phyloP scores from a whole-genome alignment of 2,329 filamentous ascomycete genomes.

The Verticillium zaregamsianum region DNA sequence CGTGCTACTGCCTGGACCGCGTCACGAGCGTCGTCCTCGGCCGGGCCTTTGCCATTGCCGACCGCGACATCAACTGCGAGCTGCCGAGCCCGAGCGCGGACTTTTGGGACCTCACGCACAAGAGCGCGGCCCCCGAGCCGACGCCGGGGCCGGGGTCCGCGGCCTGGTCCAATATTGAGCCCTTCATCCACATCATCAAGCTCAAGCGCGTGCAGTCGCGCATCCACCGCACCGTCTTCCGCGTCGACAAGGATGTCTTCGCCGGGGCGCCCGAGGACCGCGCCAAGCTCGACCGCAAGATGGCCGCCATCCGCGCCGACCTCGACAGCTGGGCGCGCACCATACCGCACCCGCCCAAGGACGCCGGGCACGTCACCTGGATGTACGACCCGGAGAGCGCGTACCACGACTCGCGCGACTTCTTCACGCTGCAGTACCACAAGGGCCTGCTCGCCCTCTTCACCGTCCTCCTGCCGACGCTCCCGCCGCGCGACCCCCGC shows the following conservation, averaged over 20 bases:
- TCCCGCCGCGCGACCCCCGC: conserved; percentile 15
- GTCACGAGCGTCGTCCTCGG: conserved; percentile 27
- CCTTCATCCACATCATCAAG: conserved; percentile 22
- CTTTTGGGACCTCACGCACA: conserved; percentile 15
- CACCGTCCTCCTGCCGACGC: conserved; percentile 18
- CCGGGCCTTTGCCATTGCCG: conserved; percentile 27
- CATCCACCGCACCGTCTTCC: conserved; percentile 15
- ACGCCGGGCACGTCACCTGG: conserved; percentile 16
- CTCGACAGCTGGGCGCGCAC: conserved; percentile 16
- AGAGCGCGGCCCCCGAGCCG: not conserved
- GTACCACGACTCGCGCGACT: conserved; percentile 19
- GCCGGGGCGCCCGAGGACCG: conserved; percentile 1
- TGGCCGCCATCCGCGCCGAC: conserved; percentile 12
- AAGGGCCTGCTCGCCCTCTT: conserved; percentile 18
- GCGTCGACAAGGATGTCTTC: conserved; percentile 17
- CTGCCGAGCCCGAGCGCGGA: conserved; percentile 19
- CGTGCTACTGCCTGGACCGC: conserved; percentile 28
- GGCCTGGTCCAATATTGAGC: conserved; percentile 18
- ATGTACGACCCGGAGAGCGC: conserved; percentile 22
- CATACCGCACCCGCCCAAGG: conserved; percentile 17
- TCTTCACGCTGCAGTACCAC: conserved; percentile 21
- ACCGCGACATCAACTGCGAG: conserved; percentile 26
- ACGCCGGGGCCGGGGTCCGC: not conserved
- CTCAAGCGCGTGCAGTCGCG: conserved; percentile 16
- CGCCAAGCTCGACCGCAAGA: conserved; percentile 13